Conservation (phyloP, 164 flowering plant species). For the Magnolia kwangsiensis region DNA sequence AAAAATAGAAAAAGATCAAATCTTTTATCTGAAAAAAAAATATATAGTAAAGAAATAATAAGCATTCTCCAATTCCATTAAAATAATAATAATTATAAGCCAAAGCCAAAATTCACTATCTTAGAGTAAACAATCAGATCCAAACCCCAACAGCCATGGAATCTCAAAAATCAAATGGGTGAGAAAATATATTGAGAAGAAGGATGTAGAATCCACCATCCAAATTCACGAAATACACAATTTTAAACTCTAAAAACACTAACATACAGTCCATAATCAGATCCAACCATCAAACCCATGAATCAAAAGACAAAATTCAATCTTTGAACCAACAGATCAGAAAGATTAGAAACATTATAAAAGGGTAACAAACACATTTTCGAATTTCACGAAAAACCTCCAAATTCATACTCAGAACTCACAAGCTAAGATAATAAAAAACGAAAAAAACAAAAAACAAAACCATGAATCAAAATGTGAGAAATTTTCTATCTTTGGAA, state of each 20-base stretch:
- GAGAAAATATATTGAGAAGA: not conserved
- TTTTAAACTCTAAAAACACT: not conserved
- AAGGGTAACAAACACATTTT: conserved; percentile 2
- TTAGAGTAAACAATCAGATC: not conserved
- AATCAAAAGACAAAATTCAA: not conserved
- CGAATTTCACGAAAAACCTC: not conserved
- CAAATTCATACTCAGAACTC: not conserved
- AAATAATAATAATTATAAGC: no score
- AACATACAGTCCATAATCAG: not conserved
- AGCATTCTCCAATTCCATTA: not conserved
- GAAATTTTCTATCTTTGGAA: not conserved
- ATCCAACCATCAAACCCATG: not conserved
- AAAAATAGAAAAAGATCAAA: not conserved
- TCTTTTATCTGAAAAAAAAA: not conserved
- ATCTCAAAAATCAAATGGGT: not conserved
- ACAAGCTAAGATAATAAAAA: not conserved
- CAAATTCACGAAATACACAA: not conserved
- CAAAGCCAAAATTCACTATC: not conserved
- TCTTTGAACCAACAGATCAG: not conserved
- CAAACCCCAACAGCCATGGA: not conserved
- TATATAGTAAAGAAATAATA: not conserved
- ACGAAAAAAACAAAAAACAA: not conserved
- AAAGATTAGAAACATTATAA: not conserved
- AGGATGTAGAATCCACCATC: no score
- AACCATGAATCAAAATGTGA: not conserved